Evolutionary conservation across 495 filamentous ascomycete genomes (phyloP), one percentile per base, ranked within the genome.

Genomic region (Evernia prunastri): DNA sequence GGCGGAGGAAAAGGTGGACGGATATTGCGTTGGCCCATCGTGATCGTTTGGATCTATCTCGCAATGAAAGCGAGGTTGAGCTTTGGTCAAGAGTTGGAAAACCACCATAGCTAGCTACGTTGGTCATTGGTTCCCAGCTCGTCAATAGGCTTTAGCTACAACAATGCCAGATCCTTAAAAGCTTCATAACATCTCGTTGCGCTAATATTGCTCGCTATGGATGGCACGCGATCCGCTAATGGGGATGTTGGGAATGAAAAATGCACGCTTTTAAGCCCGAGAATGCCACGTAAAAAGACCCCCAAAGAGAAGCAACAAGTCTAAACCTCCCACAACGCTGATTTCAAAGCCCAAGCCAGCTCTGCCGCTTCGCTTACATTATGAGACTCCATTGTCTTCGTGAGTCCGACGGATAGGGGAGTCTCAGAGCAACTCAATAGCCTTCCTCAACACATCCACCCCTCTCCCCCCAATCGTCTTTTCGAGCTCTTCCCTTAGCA

Each of bases 351-450:
- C 49, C 51, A 35, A 33, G 29, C 29, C 51, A 33, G 2, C 51
- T n/a, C 51, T 31, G 13, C 51, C 13, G n/a, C 51, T 2, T 11
- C 23, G 1, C 11, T 13, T 13, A 29, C n/a, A 51, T 12, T 17
- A 29, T 25, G 45, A 49, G 45, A 49, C 23, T 12, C 9, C 23
- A 49, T 23, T 11, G 45, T 25, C 45, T 2, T 12, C 1, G 8
- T 49, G 8, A 25, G 3, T 23, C 45, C 23, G 10, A 25, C 6
- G 12, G 7, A 17, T 13, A 1, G 7, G 12, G 4, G 1, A 53
- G 27, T 18, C 65, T 85, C 72, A 94, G 65, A 97, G 77, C 36
- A 82, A 82, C 68, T 87, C 90, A 72, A 97, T 90, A 45, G 89
- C 91, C 72, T 79, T 84, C 67, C 85, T 77, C 71, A 97, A 72